Evolutionary conservation across 805 yeast species (phyloP).

Genomic region (Ogataea parapolymorpha): DNA sequence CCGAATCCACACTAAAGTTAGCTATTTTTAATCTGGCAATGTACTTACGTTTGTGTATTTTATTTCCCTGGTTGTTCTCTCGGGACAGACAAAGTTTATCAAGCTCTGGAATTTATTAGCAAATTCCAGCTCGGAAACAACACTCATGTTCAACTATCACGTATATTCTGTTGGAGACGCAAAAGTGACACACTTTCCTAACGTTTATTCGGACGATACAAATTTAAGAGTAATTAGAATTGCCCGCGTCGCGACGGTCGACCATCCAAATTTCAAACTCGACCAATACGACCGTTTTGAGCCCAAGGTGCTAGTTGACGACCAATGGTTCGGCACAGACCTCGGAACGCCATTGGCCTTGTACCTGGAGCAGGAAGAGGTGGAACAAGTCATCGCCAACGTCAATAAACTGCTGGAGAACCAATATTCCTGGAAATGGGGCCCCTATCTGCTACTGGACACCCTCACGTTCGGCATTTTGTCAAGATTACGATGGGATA

Average conservation of each 20-base stretch:
- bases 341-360: slow-evolving; percentile 50
- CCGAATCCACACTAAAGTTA: slow-evolving; percentile 8
- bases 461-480: slow-evolving; percentile 40
- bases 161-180: slow-evolving; percentile 42
- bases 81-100: slow-evolving; percentile 41
- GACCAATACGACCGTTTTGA: slow-evolving; percentile 27
- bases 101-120: slow-evolving; percentile 47
- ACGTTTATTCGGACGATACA: slow-evolving; percentile 38
- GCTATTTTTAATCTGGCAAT: neutral
- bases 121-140: slow-evolving; percentile 41
- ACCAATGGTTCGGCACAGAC: slow-evolving; percentile 47
- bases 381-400: slow-evolving; percentile 36
- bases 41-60: slow-evolving; percentile 13
- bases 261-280: slow-evolving; percentile 60
- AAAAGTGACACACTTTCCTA: slow-evolving; percentile 65
- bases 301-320: slow-evolving; percentile 38
- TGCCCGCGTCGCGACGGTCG: slow-evolving; percentile 47
- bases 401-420: slow-evolving; percentile 42
- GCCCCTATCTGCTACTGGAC: slow-evolving; percentile 41
- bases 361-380: slow-evolving; percentile 38
- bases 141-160: slow-evolving; percentile 53
- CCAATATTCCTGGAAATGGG: slow-evolving; percentile 39
- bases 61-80: slow-evolving; percentile 15
- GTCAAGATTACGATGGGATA: slow-evolving; percentile 33
- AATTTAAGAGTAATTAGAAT: slow-evolving; percentile 60